Evolutionary conservation across 2,329 filamentous ascomycete genomes (phyloP), one percentile per base, ranked within the genome.

Genomic region (Penicillium sp.): DNA sequence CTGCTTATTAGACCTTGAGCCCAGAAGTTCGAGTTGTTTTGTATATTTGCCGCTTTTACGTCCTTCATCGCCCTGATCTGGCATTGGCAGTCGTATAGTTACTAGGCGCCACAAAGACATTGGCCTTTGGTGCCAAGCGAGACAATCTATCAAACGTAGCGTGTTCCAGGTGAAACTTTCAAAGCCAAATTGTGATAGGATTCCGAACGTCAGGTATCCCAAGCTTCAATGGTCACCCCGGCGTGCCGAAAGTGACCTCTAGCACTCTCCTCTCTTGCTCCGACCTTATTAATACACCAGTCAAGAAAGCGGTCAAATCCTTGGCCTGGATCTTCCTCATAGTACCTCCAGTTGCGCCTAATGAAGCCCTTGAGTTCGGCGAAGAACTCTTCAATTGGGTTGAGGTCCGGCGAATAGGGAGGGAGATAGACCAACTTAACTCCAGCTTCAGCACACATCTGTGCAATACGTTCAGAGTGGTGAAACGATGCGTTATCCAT

Each of bases 361-460:
- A 67, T 62, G 34, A 56, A 64, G 8, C 45, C 51, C 43, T 67
- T 67, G 2, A 67, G 44, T 38, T 62, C 57, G 27, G 55, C 45
- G 49, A 67, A 67, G 36, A 60, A 59, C 41, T 64, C 54, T 42
- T 65, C 53, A 42, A 66, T 63, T 17, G 60, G 60, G 48, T 65
- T 64, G 18, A 65, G 41, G 43, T 63, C 57, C 13, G 59, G 62
- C 28, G 56, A 66, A 45, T 66, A 67, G 13, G 56, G 63, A 17
- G 63, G 54, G 19, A 66, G 42, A 19, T 38, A 37, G 3, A 37
- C 25, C 17, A 37, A 26, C 9, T 37, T 35, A 9, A 25, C 20
- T 16, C 33, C 33, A 17, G n/a, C 21, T 13, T 14, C 20, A 7
- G 21, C 13, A 17, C 26, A 30, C n/a, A 37, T 29, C 3, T 3